Percentiles rank a stretch among this genome's conserved stretches.
Conservation (phyloP, 2,329 filamentous ascomycete genomes). For the Aspergillus tanneri region DNA sequence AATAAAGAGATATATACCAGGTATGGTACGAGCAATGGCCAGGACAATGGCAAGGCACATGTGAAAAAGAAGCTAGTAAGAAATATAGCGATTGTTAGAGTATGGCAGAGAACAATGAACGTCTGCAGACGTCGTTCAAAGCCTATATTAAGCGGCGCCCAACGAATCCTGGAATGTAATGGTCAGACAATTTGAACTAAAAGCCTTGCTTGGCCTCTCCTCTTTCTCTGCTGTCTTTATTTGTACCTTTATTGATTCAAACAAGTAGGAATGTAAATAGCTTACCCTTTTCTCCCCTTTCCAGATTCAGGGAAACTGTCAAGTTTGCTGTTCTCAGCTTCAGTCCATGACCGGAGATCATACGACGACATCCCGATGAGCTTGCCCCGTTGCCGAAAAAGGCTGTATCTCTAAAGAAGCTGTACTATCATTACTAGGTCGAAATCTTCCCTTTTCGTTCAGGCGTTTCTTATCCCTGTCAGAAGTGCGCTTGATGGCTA, state of each 20-base stretch:
- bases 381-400: not conserved
- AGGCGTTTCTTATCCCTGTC: too few relatives aligned
- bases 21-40: slow-evolving; percentile 77
- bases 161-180: slow-evolving; percentile 62
- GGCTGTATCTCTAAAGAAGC: not conserved
- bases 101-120: slow-evolving; percentile 72
- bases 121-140: slow-evolving; percentile 72
- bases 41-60: slow-evolving; percentile 86
- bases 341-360: not conserved
- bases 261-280: not conserved
- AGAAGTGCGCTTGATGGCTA: too few relatives aligned
- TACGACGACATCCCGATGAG: not conserved
- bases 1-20: slow-evolving; percentile 74
- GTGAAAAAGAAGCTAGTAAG: slow-evolving; percentile 85
- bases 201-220: not conserved
- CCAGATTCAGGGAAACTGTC: not conserved
- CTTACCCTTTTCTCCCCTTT: not conserved
- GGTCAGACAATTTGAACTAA: slow-evolving; percentile 9
- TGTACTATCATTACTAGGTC: too few relatives aligned
- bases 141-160: slow-evolving; percentile 76
- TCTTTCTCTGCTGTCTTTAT: not conserved
- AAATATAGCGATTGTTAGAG: slow-evolving; percentile 66
- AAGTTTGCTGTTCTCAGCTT: not conserved
- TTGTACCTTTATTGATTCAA: too few relatives aligned
- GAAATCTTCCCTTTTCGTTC: too few relatives aligned